phyloP scores from a whole-genome alignment of 768 basidiomycete species.

The Podaxis pistillaris region DNA sequence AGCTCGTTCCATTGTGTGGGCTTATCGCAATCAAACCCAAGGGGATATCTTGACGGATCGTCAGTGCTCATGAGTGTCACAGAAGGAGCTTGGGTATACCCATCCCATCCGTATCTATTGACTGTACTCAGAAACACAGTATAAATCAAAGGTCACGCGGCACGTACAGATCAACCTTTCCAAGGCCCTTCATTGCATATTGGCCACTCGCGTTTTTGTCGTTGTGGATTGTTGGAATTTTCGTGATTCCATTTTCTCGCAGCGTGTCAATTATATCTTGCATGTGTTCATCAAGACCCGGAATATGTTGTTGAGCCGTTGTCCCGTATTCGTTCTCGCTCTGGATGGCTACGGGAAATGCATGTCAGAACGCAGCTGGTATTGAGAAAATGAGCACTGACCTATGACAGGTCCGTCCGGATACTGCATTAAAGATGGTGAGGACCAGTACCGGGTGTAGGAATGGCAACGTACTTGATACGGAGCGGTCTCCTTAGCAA shows the following conservation, averaged over 20 bases:
- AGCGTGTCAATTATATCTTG: slow-evolving; percentile 38
- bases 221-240: slow-evolving; percentile 36
- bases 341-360: slow-evolving; percentile 28
- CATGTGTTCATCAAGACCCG: slow-evolving; percentile 39
- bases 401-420: slow-evolving; percentile 43
- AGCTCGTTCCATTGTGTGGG: slow-evolving; percentile 51
- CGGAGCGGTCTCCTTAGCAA: slow-evolving; percentile 30
- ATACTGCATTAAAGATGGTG: slow-evolving; percentile 32
- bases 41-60: slow-evolving; percentile 42
- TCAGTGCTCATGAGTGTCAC: background rate
- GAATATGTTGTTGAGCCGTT: slow-evolving; percentile 26
- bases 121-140: background rate
- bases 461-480: slow-evolving; percentile 32
- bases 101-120: slow-evolving; percentile 9
- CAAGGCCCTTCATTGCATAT: slow-evolving; percentile 27
- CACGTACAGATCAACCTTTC: slow-evolving; percentile 33
- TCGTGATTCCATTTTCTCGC: slow-evolving; percentile 35
- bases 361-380: background rate
- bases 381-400: slow-evolving; percentile 4
- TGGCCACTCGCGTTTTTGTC: slow-evolving; percentile 31
- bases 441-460: slow-evolving; percentile 21
- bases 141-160: no score
- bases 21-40: slow-evolving; percentile 64
- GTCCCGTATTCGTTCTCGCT: slow-evolving; percentile 46
- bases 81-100: background rate